Evolutionary conservation across 176 grass and related monocot species (phyloP).

Genomic region (Aegilops sharonensis): DNA sequence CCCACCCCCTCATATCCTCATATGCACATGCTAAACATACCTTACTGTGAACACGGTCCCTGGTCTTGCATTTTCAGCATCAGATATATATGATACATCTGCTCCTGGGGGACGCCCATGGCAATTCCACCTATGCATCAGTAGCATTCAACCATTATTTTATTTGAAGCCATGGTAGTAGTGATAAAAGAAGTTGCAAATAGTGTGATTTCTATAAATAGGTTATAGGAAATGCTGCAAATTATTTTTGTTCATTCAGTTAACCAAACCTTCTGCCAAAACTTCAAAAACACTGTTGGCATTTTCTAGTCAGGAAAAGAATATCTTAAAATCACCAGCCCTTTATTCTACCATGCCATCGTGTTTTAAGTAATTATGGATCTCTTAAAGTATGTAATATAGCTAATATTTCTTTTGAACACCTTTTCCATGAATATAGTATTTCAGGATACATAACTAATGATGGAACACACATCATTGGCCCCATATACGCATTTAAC

Average conservation of each 20-base stretch:
- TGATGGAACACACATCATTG: background rate
- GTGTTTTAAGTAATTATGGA: background rate
- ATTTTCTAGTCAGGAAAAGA: background rate
- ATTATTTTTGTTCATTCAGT: background rate
- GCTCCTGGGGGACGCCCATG: constrained; percentile 84
- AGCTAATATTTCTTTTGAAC: background rate
- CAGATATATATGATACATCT: constrained; percentile 75
- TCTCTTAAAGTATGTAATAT: background rate
- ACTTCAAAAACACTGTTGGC: background rate
- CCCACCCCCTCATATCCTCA: background rate
- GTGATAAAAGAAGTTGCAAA: constrained; percentile 14
- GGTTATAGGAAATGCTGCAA: constrained; percentile 3
- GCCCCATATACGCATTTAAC: background rate
- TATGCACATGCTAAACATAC: constrained; percentile 47
- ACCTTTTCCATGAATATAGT: background rate
- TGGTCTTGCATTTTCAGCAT: constrained; percentile 66
- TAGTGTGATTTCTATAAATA: background rate
- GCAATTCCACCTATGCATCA: constrained; percentile 67
- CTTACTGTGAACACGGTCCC: constrained; percentile 93
- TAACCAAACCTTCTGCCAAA: background rate
- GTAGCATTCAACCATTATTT: background rate
- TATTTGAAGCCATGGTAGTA: constrained; percentile 5
- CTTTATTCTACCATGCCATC: constrained; percentile 2
- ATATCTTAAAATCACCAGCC: background rate
- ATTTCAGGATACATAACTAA: background rate